A percentile compares a stretch with the other conserved stretches of the same genome.
Conservation (phyloP, 148 eudicot genomes). For the Fagopyrum esculentum region DNA sequence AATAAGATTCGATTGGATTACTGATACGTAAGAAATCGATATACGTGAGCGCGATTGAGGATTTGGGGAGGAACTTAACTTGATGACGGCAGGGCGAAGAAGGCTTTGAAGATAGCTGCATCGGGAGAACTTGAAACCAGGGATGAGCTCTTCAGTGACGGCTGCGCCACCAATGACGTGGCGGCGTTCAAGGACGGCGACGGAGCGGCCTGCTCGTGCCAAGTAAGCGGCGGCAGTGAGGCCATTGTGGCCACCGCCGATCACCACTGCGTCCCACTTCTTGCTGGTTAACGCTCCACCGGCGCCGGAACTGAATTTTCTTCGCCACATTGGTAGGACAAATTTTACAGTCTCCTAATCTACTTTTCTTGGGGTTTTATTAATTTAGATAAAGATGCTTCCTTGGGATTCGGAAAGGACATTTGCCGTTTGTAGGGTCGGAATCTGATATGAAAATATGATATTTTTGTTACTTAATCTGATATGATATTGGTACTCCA, state of each 20-base stretch:
- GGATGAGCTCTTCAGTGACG: slow-evolving; percentile 83
- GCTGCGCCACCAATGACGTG: slow-evolving; percentile 90
- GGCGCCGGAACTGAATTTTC: slow-evolving; percentile 35
- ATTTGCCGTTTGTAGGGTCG: not conserved
- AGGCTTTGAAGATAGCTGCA: slow-evolving; percentile 98
- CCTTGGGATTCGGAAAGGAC: too few species aligned
- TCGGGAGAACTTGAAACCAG: slow-evolving; percentile 93
- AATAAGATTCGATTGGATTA: too few species aligned
- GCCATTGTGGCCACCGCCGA: slow-evolving; percentile 98
- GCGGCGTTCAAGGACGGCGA: slow-evolving; percentile 96
- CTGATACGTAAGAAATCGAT: too few species aligned
- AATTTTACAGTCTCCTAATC: not conserved
- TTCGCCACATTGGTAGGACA: slow-evolving; percentile 35
- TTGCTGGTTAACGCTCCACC: slow-evolving; percentile 30
- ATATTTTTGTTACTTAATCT: too few species aligned
- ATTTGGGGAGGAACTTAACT: slow-evolving; percentile 41
- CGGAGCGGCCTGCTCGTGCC: slow-evolving; percentile 81
- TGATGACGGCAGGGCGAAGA: slow-evolving; percentile 74
- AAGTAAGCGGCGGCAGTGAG: slow-evolving; percentile 91
- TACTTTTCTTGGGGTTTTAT: too few species aligned
- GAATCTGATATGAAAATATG: too few species aligned
- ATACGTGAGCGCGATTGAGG: not conserved
- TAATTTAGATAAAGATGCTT: not conserved
- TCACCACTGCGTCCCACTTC: slow-evolving; percentile 83
- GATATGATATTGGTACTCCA: too few species aligned